These are phyloP conservation scores for Sporisorium graminicola DNA, from an alignment of 1,284 basidiomycete genomes.

Conservation along the genomic window DNA sequence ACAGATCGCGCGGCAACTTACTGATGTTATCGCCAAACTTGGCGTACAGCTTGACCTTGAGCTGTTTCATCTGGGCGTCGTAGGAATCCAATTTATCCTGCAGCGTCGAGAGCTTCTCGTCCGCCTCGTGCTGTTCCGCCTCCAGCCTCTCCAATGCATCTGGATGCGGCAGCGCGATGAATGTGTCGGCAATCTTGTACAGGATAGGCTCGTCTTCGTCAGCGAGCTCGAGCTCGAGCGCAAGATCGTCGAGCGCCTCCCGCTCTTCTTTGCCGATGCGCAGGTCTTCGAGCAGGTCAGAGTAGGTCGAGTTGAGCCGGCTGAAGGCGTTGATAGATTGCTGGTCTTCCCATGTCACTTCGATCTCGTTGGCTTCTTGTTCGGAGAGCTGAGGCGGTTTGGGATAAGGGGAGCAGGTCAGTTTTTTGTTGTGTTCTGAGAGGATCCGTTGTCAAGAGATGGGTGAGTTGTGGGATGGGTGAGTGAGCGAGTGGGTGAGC, in stretches of 20 bases:
- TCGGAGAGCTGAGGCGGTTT: slow-evolving; percentile 41
- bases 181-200: slow-evolving; percentile 91
- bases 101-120: slow-evolving; percentile 76
- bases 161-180: slow-evolving; percentile 81
- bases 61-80: slow-evolving; percentile 85
- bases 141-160: slow-evolving; percentile 82
- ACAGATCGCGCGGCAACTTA: slow-evolving; percentile 40
- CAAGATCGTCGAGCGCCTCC: slow-evolving; percentile 89
- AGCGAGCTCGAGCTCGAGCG: slow-evolving; percentile 81
- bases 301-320: slow-evolving; percentile 84
- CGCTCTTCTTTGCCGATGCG: slow-evolving; percentile 85
- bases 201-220: slow-evolving; percentile 71
- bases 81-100: slow-evolving; percentile 78
- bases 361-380: slow-evolving; percentile 75
- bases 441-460: background rate
- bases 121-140: slow-evolving; percentile 77
- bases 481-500: background rate
- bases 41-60: slow-evolving; percentile 88
- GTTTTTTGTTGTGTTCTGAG: background rate
- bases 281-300: slow-evolving; percentile 80
- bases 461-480: background rate
- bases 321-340: slow-evolving; percentile 92
- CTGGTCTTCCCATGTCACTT: slow-evolving; percentile 97
- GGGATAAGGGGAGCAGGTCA: background rate
- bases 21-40: slow-evolving; percentile 93